phyloP scores from a whole-genome alignment of 2,329 filamentous ascomycete genomes.

The Fusarium nisikadoi region DNA sequence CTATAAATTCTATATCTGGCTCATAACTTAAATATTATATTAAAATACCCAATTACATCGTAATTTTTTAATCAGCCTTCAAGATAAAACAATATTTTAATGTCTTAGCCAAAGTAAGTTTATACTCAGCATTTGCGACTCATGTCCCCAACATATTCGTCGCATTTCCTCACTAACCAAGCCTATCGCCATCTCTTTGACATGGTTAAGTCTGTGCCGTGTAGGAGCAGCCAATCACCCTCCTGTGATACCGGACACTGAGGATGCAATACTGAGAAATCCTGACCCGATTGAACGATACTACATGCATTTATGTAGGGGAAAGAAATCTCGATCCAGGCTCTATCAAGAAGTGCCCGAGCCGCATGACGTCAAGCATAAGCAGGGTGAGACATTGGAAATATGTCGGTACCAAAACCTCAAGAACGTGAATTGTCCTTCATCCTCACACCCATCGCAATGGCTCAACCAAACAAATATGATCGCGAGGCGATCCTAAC shows the following conservation, averaged over 20 bases:
- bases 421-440: neutral
- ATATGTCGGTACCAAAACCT: neutral
- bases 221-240: neutral
- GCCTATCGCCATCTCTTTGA: neutral
- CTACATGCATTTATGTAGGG: neutral
- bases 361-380: slow-evolving; percentile 6
- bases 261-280: neutral
- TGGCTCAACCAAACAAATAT: slow-evolving; percentile 15
- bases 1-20: too few relatives aligned
- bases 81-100: too few relatives aligned
- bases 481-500: slow-evolving; percentile 14
- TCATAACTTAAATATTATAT: too few relatives aligned
- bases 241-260: neutral
- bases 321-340: neutral
- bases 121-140: accelerated
- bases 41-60: too few relatives aligned
- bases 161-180: neutral
- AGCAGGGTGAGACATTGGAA: neutral
- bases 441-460: neutral
- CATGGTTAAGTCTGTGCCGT: neutral
- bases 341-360: neutral
- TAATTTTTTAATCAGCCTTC: too few relatives aligned
- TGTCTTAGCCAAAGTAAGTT: too few relatives aligned
- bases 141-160: too few relatives aligned
- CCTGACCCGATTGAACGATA: slow-evolving; percentile 1